These are phyloP conservation scores for Metarhizium robertsii DNA, from an alignment of 2,329 filamentous ascomycete genomes.

Conservation along the genomic window DNA sequence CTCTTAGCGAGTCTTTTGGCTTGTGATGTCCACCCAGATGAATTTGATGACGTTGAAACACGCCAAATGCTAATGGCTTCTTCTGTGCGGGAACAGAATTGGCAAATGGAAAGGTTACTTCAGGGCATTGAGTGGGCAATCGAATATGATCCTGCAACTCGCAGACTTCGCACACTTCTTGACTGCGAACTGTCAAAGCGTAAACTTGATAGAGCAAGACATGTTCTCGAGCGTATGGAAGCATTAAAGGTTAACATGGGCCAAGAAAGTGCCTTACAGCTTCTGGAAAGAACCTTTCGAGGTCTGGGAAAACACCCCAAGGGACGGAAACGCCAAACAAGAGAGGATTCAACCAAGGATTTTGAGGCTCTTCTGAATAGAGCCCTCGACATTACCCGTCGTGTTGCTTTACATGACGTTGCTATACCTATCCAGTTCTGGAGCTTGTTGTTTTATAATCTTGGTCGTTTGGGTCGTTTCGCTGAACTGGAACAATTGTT, in stretches of 20 bases:
- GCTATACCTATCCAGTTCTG: slow-evolving; percentile 29
- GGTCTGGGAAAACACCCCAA: slow-evolving; percentile 18
- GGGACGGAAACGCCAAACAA: neutral
- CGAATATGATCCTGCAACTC: slow-evolving; percentile 10
- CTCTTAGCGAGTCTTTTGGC: slow-evolving; percentile 35
- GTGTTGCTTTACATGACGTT: slow-evolving; percentile 20
- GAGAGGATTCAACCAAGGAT: neutral
- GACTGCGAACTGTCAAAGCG: slow-evolving; percentile 9
- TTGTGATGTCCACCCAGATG: slow-evolving; percentile 45
- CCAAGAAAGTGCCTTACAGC: slow-evolving; percentile 16
- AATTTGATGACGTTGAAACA: slow-evolving; percentile 38
- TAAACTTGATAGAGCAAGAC: slow-evolving; percentile 14
- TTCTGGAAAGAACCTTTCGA: slow-evolving; percentile 18
- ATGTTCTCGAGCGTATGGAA: slow-evolving; percentile 24
- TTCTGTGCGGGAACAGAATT: slow-evolving; percentile 23
- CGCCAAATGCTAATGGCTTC: slow-evolving; percentile 29
- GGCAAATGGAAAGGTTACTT: slow-evolving; percentile 33
- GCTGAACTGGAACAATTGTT: slow-evolving; percentile 35
- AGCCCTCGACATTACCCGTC: slow-evolving; percentile 20
- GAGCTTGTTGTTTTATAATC: slow-evolving; percentile 32
- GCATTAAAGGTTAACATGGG: slow-evolving; percentile 17
- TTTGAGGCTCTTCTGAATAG: slow-evolving; percentile 16
- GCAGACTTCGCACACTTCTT: slow-evolving; percentile 16
- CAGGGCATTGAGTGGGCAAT: slow-evolving; percentile 27
- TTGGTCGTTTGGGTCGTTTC: slow-evolving; percentile 34